Base-by-base conservation (phyloP, 2,329 filamentous ascomycete species). In the Fulvia fulva region DNA sequence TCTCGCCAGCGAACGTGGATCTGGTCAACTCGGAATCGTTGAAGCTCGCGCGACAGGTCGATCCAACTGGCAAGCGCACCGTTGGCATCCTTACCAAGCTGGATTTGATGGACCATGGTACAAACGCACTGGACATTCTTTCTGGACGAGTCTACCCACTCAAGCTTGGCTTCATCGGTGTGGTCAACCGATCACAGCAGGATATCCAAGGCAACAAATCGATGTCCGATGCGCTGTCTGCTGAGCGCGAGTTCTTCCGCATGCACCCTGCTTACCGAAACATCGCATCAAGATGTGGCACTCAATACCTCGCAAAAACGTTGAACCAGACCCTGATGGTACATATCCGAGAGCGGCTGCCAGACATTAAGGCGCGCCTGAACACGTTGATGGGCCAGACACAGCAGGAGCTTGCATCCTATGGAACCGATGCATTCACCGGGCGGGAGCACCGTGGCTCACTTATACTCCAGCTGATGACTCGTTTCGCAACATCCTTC, bases 341-440 rank as follows among this genome's bases (percentile, higher is more conserved):
- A 22, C 94, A 99, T 71, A 99, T 99, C 71, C 89, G 94, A 60
- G 94, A 99, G 73, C 86, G 94, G 49, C 79, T 99, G 68, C 94
- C 94, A 28, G 94, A 99, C 74, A 99, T 99, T 80, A 99, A 99
- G 77, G 94, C 94, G 51, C 87, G 94, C 56, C 82, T 99, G 61
- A 99, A 99, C 75, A 99, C 94, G 0, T 80, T 99, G 53, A 99
- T 99, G 94, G 94, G 94, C n/a, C 94, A 99, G 76, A 97, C 94
- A 51, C 94, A 99, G 73, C 94, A 99, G 78, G 94, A 99, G 75
- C 82, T 99, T 57, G 94, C 94, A 45, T 96, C 93, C 75, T 99
- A 99, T 72, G 94, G 94, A 37, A 95, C 97, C 73, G 96, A 94
- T 79, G 90, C 96, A 68, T 99, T 99, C 73, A 96, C 90, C 63